These are phyloP conservation scores for Coelastrella sp. DNA, from an alignment of 139 green algal species.

Conservation along the genomic window DNA sequence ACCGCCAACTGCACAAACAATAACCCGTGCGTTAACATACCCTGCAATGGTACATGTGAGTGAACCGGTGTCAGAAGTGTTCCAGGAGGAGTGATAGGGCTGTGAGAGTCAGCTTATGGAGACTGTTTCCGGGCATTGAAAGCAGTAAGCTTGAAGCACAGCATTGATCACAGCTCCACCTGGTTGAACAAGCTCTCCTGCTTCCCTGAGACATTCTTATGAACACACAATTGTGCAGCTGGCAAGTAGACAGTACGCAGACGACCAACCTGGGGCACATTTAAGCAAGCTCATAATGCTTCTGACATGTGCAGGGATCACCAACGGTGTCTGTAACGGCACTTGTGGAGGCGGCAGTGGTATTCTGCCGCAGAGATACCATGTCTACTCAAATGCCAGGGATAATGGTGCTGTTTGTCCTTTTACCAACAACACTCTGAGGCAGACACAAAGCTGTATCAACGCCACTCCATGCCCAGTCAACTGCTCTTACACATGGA, in stretches of 20 bases:
- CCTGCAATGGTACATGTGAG: constrained; percentile 1
- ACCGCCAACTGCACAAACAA: neutral
- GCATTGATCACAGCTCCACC: neutral
- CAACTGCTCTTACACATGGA: neutral
- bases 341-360: neutral
- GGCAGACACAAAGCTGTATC: neutral
- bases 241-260: too few species aligned
- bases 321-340: neutral
- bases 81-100: neutral
- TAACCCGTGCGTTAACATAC: neutral
- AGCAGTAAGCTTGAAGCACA: neutral
- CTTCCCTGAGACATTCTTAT: neutral
- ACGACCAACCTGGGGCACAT: neutral
- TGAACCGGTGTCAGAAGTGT: neutral
- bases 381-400: neutral
- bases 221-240: neutral
- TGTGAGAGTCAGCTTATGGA: neutral
- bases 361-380: neutral
- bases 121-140: neutral
- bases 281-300: neutral
- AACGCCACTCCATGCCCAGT: neutral
- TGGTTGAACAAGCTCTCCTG: neutral
- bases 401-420: neutral
- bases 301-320: neutral
- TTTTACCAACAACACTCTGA: too few species aligned